Evolutionary conservation across 1,284 basidiomycete genomes (phyloP).

Genomic region (Xerocomus subilludens): DNA sequence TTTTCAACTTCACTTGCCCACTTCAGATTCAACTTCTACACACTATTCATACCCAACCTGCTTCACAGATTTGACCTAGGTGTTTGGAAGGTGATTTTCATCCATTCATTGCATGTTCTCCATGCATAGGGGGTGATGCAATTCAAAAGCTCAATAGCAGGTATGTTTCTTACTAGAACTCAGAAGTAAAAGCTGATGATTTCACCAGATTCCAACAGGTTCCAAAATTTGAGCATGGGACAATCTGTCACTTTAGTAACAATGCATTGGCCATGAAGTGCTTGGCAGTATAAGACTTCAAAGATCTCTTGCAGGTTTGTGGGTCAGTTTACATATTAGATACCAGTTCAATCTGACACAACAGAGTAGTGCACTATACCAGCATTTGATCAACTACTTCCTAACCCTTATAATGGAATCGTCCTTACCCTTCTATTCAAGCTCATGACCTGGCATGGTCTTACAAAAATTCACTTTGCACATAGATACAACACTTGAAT

Average conservation of each 20-base stretch:
- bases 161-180: background rate
- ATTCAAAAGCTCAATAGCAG: background rate
- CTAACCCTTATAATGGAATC: background rate
- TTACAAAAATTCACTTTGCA: constrained; percentile 39
- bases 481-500: constrained; percentile 28
- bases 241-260: constrained; percentile 20
- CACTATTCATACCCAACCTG: constrained; percentile 39
- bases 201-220: background rate
- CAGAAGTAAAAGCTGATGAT: too few species aligned
- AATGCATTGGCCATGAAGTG: constrained; percentile 51
- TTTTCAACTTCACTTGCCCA: too few species aligned
- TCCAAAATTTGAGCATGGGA: constrained; percentile 43
- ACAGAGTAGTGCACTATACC: constrained; percentile 31
- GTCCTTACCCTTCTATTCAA: constrained; percentile 23
- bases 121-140: background rate
- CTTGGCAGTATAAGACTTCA: constrained; percentile 49
- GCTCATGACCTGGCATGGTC: constrained; percentile 31
- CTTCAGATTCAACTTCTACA: constrained; percentile 16
- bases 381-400: constrained; percentile 32
- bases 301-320: constrained; percentile 44
- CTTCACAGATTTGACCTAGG: constrained; percentile 48
- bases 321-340: background rate
- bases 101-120: constrained; percentile 37
- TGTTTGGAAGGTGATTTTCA: constrained; percentile 24
- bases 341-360: background rate